phyloP scores from a whole-genome alignment of 2,329 filamentous ascomycete genomes.

The Chlorencoelia australis region DNA sequence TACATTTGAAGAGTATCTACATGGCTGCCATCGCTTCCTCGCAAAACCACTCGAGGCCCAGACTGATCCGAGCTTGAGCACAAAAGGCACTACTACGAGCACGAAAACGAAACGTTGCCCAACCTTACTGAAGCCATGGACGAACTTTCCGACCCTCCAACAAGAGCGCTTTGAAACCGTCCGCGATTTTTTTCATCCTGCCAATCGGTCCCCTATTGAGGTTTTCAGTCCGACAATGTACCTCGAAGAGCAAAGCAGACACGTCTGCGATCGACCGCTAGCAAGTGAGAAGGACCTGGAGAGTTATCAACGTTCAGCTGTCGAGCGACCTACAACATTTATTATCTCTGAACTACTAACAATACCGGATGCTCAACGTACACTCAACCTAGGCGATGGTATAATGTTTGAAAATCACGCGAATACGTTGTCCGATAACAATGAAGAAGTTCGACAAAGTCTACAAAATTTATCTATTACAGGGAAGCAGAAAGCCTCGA shows the following conservation, averaged over 20 bases:
- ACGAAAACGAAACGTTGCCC: no score
- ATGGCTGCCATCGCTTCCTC: slow-evolving; percentile 13
- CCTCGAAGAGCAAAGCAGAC: slow-evolving; percentile 15
- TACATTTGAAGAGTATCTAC: slow-evolving; percentile 19
- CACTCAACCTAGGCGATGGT: slow-evolving; percentile 16
- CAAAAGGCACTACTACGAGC: slow-evolving; percentile 17
- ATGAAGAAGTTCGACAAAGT: slow-evolving; percentile 20
- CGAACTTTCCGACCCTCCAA: slow-evolving; percentile 10
- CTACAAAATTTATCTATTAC: slow-evolving; percentile 15
- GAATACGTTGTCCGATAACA: slow-evolving; percentile 16
- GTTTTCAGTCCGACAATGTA: slow-evolving; percentile 16
- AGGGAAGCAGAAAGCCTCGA: slow-evolving; percentile 11
- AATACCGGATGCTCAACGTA: slow-evolving; percentile 20
- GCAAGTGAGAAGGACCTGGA: slow-evolving; percentile 26
- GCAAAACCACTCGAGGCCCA: slow-evolving; percentile 16
- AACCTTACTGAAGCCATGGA: no score
- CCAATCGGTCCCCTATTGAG: no score
- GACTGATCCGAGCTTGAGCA: slow-evolving; percentile 17
- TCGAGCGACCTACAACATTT: slow-evolving; percentile 22
- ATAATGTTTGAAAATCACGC: slow-evolving; percentile 19
- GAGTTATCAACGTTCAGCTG: slow-evolving; percentile 22
- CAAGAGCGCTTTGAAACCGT: slow-evolving; percentile 14
- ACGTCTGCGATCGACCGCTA: slow-evolving; percentile 15
- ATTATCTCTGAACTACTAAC: slow-evolving; percentile 24
- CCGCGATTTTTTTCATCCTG: slow-evolving; percentile 13